Percentiles rank a stretch among this genome's conserved stretches.
Evolutionary conservation across 441 rosid species (phyloP).

Genomic region (Populus hybrid): DNA sequence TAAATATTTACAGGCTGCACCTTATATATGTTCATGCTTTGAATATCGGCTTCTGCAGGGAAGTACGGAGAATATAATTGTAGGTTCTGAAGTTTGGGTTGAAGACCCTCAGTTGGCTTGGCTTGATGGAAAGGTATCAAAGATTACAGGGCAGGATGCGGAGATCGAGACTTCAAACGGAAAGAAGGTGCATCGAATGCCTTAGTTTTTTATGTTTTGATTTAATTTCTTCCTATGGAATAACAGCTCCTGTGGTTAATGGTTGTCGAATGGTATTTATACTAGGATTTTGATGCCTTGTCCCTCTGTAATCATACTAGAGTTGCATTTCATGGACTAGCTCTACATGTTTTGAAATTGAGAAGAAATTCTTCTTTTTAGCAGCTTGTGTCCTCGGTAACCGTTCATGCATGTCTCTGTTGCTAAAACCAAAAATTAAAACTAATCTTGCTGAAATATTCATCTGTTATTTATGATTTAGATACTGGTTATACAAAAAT

Average conservation of each 20-base stretch:
- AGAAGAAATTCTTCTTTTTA: not conserved
- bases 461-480: not conserved
- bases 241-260: not conserved
- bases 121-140: conserved; percentile 73
- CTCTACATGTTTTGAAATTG: not conserved
- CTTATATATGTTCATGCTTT: conserved; percentile 17
- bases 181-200: conserved; percentile 47
- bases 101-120: conserved; percentile 78
- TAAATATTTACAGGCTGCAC: not conserved
- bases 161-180: conserved; percentile 48
- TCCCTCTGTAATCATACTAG: not conserved
- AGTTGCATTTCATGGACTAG: not conserved
- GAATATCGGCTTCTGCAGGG: conserved; percentile 44
- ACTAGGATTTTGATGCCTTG: not conserved
- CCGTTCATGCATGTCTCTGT: not conserved
- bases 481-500: not conserved
- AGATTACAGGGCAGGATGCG: conserved; percentile 61
- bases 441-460: not conserved
- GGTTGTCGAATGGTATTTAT: not conserved
- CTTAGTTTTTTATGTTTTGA: not conserved
- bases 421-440: not conserved
- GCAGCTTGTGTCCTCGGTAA: not conserved
- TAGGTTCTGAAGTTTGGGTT: conserved; percentile 87
- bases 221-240: not conserved
- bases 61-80: conserved; percentile 79